These are phyloP conservation scores for Calvatia gigantea DNA, from an alignment of 768 basidiomycete genomes.

Conservation along the genomic window DNA sequence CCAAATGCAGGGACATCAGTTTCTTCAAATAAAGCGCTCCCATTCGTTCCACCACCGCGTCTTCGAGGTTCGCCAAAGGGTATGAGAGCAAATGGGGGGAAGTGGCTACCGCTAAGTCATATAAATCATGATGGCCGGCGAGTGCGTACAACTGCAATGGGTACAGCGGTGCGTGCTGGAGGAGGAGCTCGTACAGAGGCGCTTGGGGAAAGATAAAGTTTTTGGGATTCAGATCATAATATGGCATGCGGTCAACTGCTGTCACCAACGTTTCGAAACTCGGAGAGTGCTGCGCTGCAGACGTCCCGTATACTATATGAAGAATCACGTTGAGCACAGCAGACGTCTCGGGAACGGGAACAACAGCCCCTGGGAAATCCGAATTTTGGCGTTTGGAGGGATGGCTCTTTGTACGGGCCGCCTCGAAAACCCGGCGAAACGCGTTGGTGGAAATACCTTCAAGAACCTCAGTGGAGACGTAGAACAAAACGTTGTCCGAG, in stretches of 20 bases:
- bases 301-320: conserved; percentile 46
- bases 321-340: conserved; percentile 48
- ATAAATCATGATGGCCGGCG: conserved; percentile 24
- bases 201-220: conserved; percentile 20
- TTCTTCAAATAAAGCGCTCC: conserved; percentile 34
- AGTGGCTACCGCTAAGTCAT: conserved; percentile 31
- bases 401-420: conserved; percentile 25
- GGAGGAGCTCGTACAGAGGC: conserved; percentile 21
- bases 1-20: conserved; percentile 31
- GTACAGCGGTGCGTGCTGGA: conserved; percentile 22
- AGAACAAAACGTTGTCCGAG: conserved; percentile 62
- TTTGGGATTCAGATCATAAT: conserved; percentile 18
- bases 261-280: conserved; percentile 39
- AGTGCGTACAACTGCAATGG: conserved; percentile 38
- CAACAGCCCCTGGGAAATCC: conserved; percentile 32
- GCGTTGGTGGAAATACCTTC: conserved; percentile 40
- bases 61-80: conserved; percentile 25
- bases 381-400: conserved; percentile 16
- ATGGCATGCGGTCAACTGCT: conserved; percentile 33
- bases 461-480: conserved; percentile 46
- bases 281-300: conserved; percentile 49
- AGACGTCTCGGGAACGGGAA: conserved; percentile 41
- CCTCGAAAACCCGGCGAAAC: conserved; percentile 30
- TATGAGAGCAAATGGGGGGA: conserved; percentile 35
- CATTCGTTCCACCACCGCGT: conserved; percentile 28